Evolutionary conservation across 2,329 filamentous ascomycete species (phyloP).

Genomic region (Annulohypoxylon truncatum): DNA sequence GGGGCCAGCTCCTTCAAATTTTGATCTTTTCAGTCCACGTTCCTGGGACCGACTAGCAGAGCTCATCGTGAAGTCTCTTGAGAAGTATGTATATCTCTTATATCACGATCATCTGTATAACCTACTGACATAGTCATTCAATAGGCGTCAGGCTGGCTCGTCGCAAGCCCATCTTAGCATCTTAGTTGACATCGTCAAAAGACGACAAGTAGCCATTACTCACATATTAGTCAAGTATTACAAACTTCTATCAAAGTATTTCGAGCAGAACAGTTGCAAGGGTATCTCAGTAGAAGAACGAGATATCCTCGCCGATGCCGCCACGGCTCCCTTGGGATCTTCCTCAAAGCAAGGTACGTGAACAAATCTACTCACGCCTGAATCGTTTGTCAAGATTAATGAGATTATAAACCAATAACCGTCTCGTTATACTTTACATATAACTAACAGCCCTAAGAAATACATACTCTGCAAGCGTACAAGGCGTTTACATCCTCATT

Average conservation of each 20-base stretch:
- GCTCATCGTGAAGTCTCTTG: constrained; percentile 46
- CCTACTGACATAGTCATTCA: constrained; percentile 24
- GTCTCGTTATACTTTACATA: neutral
- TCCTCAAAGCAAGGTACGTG: constrained; percentile 40
- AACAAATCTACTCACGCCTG: neutral
- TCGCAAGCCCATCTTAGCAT: constrained; percentile 52
- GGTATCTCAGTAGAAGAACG: constrained; percentile 31
- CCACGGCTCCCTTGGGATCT: constrained; percentile 42
- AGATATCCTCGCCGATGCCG: constrained; percentile 40
- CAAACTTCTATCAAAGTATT: constrained; percentile 53
- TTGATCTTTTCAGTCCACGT: constrained; percentile 32
- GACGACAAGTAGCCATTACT: constrained; percentile 47
- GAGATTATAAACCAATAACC: neutral
- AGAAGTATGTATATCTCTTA: constrained; percentile 40
- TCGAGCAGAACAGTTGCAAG: constrained; percentile 43
- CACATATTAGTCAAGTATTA: constrained; percentile 54
- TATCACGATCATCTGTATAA: neutral
- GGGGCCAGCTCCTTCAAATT: constrained; percentile 22
- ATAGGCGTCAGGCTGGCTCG: constrained; percentile 42
- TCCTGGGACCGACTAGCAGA: constrained; percentile 45
- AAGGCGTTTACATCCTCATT: constrained; percentile 49
- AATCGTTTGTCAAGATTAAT: neutral
- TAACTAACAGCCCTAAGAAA: constrained; percentile 31
- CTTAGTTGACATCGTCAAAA: constrained; percentile 49
- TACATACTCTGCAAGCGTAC: constrained; percentile 37